Percentiles rank a stretch among this genome's conserved stretches.
Conservation (phyloP, 164 flowering plant genomes). For the Echeveria elegans region DNA sequence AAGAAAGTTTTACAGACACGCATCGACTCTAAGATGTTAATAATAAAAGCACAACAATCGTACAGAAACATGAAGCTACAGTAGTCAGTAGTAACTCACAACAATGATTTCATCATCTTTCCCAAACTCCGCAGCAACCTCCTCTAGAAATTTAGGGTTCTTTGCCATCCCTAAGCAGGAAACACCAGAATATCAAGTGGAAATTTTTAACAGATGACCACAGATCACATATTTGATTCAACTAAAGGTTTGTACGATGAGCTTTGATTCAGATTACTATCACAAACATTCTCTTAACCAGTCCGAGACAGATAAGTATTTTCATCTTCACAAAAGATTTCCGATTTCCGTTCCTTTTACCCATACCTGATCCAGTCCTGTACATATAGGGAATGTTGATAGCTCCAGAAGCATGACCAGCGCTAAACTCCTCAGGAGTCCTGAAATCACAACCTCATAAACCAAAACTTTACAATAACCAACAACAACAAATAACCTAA, state of each 20-base stretch:
- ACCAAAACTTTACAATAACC: too few relatives aligned
- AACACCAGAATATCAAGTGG: conserved; percentile 2
- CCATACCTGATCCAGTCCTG: conserved; percentile 55
- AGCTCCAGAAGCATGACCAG: conserved; percentile 74
- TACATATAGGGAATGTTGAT: conserved; percentile 76
- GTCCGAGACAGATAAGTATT: too few relatives aligned
- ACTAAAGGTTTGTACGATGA: background rate
- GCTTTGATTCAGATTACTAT: background rate
- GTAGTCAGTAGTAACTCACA: conserved; percentile 29
- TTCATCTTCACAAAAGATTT: too few relatives aligned
- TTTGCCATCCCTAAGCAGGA: conserved; percentile 54
- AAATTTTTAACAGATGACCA: background rate
- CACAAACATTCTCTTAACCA: background rate
- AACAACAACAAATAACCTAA: too few relatives aligned
- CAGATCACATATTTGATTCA: background rate
- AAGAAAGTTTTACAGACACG: background rate
- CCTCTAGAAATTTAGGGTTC: conserved; percentile 62
- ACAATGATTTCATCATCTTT: conserved; percentile 76
- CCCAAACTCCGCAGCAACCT: conserved; percentile 45
- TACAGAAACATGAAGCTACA: conserved; percentile 1
- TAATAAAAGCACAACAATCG: background rate
- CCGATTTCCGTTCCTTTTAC: too few relatives aligned
- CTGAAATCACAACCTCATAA: conserved; percentile 22
- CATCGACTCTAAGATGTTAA: background rate
- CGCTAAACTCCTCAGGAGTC: conserved; percentile 73